Conservation (phyloP, 441 rosid species). For the Populus hybrid region DNA sequence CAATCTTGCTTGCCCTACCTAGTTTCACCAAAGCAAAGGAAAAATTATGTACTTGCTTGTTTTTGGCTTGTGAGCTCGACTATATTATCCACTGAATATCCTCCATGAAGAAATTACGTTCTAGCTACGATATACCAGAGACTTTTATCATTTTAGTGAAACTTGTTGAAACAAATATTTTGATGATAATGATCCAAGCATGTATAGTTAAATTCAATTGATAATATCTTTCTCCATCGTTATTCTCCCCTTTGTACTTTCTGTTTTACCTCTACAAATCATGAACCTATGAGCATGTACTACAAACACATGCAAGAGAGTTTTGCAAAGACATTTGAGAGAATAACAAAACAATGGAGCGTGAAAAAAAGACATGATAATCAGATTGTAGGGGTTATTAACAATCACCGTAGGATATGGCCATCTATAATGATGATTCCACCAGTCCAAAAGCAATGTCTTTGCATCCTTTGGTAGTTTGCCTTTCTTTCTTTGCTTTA, state of each 20-base stretch:
- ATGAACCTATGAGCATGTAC: not conserved
- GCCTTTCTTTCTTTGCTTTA: constrained; percentile 60
- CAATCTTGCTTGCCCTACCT: not conserved
- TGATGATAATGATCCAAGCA: not conserved
- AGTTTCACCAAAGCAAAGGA: not conserved
- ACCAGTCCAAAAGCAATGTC: constrained; percentile 50
- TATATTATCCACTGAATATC: not conserved
- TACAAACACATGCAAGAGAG: not conserved
- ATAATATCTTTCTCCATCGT: not conserved
- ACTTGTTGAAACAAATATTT: not conserved
- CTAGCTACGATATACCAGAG: not conserved
- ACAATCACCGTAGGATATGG: constrained; percentile 65
- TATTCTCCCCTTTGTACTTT: not conserved
- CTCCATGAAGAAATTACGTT: not conserved
- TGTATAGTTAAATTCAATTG: not conserved
- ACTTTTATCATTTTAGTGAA: not conserved
- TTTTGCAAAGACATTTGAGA: not conserved
- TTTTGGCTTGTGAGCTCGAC: not conserved
- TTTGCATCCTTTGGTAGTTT: constrained; percentile 63
- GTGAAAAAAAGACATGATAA: not conserved
- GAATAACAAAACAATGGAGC: not conserved
- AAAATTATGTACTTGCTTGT: not conserved
- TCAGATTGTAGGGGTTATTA: not conserved
- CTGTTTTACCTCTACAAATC: not conserved
- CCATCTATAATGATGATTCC: constrained; percentile 57